Base-by-base conservation (phyloP, 78 protist species). In the Dictyostelium firmibasis region DNA sequence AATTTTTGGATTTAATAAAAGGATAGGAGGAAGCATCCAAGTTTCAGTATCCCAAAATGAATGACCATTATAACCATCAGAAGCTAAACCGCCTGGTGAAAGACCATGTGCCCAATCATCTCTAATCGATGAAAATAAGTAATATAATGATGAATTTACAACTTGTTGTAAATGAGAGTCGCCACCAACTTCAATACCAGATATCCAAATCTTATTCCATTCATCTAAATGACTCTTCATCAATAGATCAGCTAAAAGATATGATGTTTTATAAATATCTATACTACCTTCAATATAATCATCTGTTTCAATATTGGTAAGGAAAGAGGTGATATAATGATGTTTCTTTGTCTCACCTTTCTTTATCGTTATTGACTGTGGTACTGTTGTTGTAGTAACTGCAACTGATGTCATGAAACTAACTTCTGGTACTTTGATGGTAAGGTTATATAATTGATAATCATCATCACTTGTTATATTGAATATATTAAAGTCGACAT, bases 1-100 rank as follows among this genome's bases (percentile, higher is more conserved):
- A 13, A 85, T 0, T 7, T 10, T 16, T 79, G 96, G 86, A 33
- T 81, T 33, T 7, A 93, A 57, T 16, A 50, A 8, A 4, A 85
- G 11, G 11, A 93, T 29, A 4, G 86, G 78, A 23, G 92, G 92
- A 69, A 44, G 77, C 84, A 91, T 91, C 44, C 50, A 64, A 29
- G 88, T 93, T 27, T 93, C 96, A 2, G 91, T 20, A 67, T 93
- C 96, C 96, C 92, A 93, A 69, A 93, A 93, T 2, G 27, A 33
- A 50, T 93, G 96, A 38, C 96, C 96, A 53, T 93, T 36, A 33
- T 93, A 93, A 20, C 93, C 92, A 36, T 84, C 57, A 5, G 86
- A 79, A 2, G 92, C 44, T 18, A 93, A 64, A 18, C 78, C 41
- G 10, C 96, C 96, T 27, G 96, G 96, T 10, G 92, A 74, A 0